Evolutionary conservation across 257 asterid genomes (phyloP).

Genomic region (Fraxinus excelsior): DNA sequence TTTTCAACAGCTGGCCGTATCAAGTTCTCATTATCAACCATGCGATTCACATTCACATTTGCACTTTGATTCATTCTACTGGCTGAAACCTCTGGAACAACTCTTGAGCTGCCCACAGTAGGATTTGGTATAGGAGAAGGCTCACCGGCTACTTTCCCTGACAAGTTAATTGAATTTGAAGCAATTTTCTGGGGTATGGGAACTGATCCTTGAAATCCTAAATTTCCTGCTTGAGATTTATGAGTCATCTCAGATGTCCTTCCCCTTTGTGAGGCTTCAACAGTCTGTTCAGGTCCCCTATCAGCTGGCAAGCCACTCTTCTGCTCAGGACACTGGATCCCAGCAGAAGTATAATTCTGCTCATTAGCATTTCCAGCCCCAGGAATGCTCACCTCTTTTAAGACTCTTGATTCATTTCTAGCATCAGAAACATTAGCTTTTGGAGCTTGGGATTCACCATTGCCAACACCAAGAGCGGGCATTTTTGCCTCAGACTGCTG

Average conservation of each 20-base stretch:
- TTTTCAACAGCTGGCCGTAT: constrained; percentile 57
- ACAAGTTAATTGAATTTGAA: constrained; percentile 37
- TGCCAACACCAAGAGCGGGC: constrained; percentile 48
- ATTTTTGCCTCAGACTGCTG: constrained; percentile 47
- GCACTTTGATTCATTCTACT: constrained; percentile 41
- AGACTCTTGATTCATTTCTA: constrained; percentile 40
- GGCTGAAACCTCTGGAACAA: constrained; percentile 43
- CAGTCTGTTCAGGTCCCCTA: constrained; percentile 36
- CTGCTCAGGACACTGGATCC: constrained; percentile 52
- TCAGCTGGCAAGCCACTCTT: constrained; percentile 38
- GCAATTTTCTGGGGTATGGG: constrained; percentile 40
- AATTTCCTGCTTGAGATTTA: constrained; percentile 50
- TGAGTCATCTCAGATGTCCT: constrained; percentile 43
- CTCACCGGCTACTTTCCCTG: constrained; percentile 50
- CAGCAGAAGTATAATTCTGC: constrained; percentile 36
- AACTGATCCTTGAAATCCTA: constrained; percentile 58
- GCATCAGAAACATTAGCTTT: constrained; percentile 42
- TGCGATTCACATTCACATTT: constrained; percentile 38
- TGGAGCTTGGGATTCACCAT: constrained; percentile 48
- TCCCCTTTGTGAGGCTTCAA: constrained; percentile 47
- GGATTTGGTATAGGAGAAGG: constrained; percentile 36
- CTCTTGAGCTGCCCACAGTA: constrained; percentile 48
- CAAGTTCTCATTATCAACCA: constrained; percentile 54
- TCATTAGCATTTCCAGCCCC: constrained; percentile 39
- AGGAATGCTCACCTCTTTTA: constrained; percentile 43